Evolutionary conservation across 2,329 filamentous ascomycete genomes (phyloP), one percentile per base, ranked within the genome.

Genomic region (Penicillium sclerotigenum): DNA sequence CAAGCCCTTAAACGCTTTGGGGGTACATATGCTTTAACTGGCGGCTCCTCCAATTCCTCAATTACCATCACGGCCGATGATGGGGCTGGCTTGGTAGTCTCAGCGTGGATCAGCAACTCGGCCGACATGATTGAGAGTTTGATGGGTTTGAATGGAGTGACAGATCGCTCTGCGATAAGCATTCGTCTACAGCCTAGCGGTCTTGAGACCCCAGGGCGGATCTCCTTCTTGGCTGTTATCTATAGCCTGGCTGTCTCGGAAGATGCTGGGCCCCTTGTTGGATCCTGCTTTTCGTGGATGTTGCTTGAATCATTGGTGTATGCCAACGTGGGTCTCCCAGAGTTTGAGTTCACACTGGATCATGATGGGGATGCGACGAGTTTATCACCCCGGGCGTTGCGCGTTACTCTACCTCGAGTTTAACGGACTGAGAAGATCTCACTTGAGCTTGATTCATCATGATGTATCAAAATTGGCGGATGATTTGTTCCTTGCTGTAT

Each of bases 151-250:
- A n/a, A 51, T 13, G 34, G 47, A 1, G 29, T 54, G 2, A 28
- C 22, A 2, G 50, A 62, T 50, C 46, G 47, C 4, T 51, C 56
- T 4, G 16, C 20, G 20, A 24, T 67, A 2, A 59, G 56, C 31
- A 58, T 67, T 26, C 67, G 64, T 3, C 41, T 65, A n/a, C 68
- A 68, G 48, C 65, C 62, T 4, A 68, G 60, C 14, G 63, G 62
- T 3, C 62, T 69, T 3, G 37, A 56, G 31, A 53, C 49, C 11
- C 29, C 49, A 2, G 60, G 51, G 1, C 36, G 47, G 13, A 43
- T 66, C 3, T 58, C 61, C 0, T 68, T 67, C 55, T 52, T 62
- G 1, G 61, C 62, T 28, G 51, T 68, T 28, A 58, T 61, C 8
- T 59, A 51, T 45, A 14, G 42, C 1, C 49, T 53, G 2, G 9